These are phyloP conservation scores for Aegilops speltoides DNA, from an alignment of 176 grass and related monocot genomes.

Conservation along the genomic window DNA sequence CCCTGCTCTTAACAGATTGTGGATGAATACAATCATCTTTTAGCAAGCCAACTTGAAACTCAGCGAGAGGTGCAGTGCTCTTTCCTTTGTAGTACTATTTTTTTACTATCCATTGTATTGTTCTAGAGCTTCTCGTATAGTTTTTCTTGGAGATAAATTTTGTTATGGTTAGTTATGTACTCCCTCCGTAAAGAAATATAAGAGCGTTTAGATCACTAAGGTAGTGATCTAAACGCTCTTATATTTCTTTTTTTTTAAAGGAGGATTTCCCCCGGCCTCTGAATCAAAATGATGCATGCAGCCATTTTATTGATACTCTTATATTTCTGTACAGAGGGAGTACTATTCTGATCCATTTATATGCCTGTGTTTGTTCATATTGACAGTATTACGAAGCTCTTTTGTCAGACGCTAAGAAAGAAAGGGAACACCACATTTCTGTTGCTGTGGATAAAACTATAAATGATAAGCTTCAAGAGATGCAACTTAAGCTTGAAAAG, in stretches of 20 bases:
- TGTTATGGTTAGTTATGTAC: not conserved
- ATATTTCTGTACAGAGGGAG: too few relatives aligned
- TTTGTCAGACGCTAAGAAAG: conserved; percentile 64
- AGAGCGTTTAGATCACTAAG: too few relatives aligned
- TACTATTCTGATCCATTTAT: conserved; percentile 20
- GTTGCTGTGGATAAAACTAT: conserved; percentile 68
- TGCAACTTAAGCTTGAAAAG: conserved; percentile 68
- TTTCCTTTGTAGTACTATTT: conserved; percentile 12
- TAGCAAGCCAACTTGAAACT: conserved; percentile 83
- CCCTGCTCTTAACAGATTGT: conserved; percentile 57
- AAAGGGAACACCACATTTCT: conserved; percentile 55
- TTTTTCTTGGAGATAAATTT: not conserved
- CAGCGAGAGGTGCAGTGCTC: conserved; percentile 65
- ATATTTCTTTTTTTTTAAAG: too few relatives aligned
- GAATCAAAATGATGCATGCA: too few relatives aligned
- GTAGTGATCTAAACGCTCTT: too few relatives aligned
- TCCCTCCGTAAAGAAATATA: too few relatives aligned
- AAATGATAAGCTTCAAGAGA: conserved; percentile 56
- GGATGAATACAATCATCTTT: conserved; percentile 86
- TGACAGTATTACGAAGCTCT: conserved; percentile 80
- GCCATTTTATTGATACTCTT: too few relatives aligned
- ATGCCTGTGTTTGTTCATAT: conserved; percentile 4
- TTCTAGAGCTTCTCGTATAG: not conserved
- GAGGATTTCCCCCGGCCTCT: too few relatives aligned
- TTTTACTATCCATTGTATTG: not conserved